phyloP scores from a whole-genome alignment of 108 stramenopile species.

The Chaetoceros muelleri region DNA sequence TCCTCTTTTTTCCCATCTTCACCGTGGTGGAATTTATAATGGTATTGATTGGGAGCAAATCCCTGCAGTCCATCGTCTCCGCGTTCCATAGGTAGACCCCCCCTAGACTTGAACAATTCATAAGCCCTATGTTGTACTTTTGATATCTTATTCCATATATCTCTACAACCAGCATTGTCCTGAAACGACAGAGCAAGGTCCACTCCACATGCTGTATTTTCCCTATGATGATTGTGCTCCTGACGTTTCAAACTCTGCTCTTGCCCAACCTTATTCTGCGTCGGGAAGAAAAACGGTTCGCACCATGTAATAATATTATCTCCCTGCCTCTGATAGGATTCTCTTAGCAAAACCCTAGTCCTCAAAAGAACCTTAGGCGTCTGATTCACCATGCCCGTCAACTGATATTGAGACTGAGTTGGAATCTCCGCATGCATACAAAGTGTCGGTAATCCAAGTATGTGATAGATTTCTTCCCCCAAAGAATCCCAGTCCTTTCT shows the following conservation, averaged over 20 bases:
- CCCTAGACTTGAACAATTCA: slow-evolving; percentile 26
- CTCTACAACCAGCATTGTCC: slow-evolving; percentile 81
- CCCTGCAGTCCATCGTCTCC: neutral
- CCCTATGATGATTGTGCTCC: neutral
- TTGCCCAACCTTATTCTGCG: slow-evolving; percentile 1
- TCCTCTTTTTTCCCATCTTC: neutral
- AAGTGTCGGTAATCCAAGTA: slow-evolving; percentile 71
- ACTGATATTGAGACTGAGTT: slow-evolving; percentile 6
- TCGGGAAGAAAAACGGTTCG: slow-evolving; percentile 44
- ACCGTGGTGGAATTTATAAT: neutral
- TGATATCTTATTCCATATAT: slow-evolving; percentile 79
- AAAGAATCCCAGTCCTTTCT: neutral
- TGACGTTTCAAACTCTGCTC: neutral
- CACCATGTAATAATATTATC: slow-evolving; percentile 90
- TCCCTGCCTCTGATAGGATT: slow-evolving; percentile 83
- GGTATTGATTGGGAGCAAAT: neutral
- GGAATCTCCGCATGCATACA: slow-evolving; percentile 70
- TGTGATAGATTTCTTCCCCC: slow-evolving; percentile 25
- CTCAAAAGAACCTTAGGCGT: slow-evolving; percentile 44
- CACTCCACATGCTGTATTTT: slow-evolving; percentile 32
- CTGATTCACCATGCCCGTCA: slow-evolving; percentile 1
- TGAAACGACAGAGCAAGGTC: slow-evolving; percentile 82
- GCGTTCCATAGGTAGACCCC: neutral
- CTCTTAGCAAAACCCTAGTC: slow-evolving; percentile 65
- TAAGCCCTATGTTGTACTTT: slow-evolving; percentile 62